Evolutionary conservation across 495 filamentous ascomycete species (phyloP).

Genomic region (Cairneyella variabilis): DNA sequence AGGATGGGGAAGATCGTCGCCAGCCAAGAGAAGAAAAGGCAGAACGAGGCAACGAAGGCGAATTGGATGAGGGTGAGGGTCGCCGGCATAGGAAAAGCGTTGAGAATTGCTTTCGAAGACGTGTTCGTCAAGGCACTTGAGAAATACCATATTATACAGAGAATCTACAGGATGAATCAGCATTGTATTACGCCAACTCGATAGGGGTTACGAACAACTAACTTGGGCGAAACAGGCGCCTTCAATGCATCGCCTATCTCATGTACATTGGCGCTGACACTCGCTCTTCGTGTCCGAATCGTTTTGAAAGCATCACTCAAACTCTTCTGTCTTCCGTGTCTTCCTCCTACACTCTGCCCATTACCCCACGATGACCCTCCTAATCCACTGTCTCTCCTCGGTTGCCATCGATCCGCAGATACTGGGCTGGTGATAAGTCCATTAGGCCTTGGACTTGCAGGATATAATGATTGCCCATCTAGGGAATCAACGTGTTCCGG

Average conservation of each 20-base stretch:
- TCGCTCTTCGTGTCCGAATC: conserved; percentile 71
- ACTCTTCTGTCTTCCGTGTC: conserved; percentile 73
- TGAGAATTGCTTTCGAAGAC: conserved; percentile 95
- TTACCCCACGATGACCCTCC: conserved; percentile 31
- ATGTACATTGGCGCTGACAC: conserved; percentile 86
- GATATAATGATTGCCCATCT: conserved; percentile 9
- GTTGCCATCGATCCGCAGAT: conserved; percentile 46
- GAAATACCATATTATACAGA: conserved; percentile 89
- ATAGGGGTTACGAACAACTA: conserved; percentile 62
- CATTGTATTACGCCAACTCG: conserved; percentile 6
- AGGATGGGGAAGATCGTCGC: conserved; percentile 65
- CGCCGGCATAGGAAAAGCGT: conserved; percentile 84
- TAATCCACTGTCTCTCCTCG: conserved; percentile 41
- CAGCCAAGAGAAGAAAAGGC: conserved; percentile 70
- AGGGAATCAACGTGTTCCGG: conserved; percentile 44
- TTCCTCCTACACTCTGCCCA: conserved; percentile 16
- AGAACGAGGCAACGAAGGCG: conserved; percentile 86
- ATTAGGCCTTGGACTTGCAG: conserved; percentile 33
- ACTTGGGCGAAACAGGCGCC: conserved; percentile 82
- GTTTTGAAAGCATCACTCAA: conserved; percentile 79
- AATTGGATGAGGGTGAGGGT: conserved; percentile 96
- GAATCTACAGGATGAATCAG: conserved; percentile 44
- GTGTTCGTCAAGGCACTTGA: conserved; percentile 95
- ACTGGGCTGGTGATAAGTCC: conserved; percentile 30
- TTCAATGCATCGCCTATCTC: conserved; percentile 89